These are phyloP conservation scores for Wickerhamiella vanderwaltii DNA, from an alignment of 805 yeast species.

Conservation along the genomic window DNA sequence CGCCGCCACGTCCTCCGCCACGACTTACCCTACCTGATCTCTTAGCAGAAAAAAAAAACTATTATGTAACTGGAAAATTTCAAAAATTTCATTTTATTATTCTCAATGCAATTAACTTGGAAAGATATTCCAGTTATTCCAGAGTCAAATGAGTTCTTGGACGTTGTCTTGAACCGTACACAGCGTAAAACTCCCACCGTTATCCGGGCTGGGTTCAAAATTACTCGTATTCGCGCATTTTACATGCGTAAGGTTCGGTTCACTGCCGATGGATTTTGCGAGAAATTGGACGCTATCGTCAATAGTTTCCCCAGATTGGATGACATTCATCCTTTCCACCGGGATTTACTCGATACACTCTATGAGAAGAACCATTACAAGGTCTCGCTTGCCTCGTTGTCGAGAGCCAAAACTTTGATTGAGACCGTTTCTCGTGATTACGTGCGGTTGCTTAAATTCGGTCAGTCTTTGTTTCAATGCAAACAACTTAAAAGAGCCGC, in stretches of 20 bases:
- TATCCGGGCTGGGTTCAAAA: constrained; percentile 89
- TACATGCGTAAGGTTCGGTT: constrained; percentile 96
- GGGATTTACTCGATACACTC: constrained; percentile 94
- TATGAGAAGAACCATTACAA: constrained; percentile 98
- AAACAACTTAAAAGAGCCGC: constrained; percentile 98
- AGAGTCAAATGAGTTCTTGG: constrained; percentile 82
- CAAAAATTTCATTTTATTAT: not conserved
- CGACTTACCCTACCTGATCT: not conserved
- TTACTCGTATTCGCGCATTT: constrained; percentile 90
- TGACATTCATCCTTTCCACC: constrained; percentile 96
- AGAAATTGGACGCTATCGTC: constrained; percentile 76
- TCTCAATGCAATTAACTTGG: constrained; percentile 90
- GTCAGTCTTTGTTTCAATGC: constrained; percentile 97
- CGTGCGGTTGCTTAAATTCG: constrained; percentile 84
- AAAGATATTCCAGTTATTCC: constrained; percentile 96
- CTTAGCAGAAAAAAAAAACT: too few relatives aligned
- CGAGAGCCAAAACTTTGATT: constrained; percentile 83
- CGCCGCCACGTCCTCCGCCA: too few relatives aligned
- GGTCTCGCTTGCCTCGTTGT: constrained; percentile 87
- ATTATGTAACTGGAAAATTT: constrained; percentile 9
- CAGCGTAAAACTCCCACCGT: constrained; percentile 99
- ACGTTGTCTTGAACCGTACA: constrained; percentile 90
- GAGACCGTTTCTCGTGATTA: constrained; percentile 97
- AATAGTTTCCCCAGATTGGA: constrained; percentile 91
- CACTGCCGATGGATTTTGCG: constrained; percentile 92